phyloP scores from a whole-genome alignment of 805 yeast species.

The Ogataea naganishii region DNA sequence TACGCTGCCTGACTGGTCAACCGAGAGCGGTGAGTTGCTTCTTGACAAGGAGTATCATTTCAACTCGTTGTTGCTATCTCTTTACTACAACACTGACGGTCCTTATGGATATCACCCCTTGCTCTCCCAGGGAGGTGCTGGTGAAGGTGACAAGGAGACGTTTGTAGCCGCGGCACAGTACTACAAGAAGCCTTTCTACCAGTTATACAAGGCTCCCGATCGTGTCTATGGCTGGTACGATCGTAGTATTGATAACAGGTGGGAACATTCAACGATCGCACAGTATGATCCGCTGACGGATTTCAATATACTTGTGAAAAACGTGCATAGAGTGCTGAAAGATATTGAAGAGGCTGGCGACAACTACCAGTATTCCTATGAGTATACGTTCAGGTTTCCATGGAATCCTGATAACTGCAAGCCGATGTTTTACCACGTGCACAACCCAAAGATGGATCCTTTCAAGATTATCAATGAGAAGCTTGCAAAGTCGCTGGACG shows the following conservation, averaged over 20 bases:
- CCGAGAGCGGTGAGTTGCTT: conserved; percentile 61
- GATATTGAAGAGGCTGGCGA: conserved; percentile 3
- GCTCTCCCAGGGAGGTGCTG: conserved; percentile 51
- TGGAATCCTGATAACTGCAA: conserved; percentile 10
- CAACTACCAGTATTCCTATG: conserved; percentile 7
- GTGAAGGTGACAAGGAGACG: conserved; percentile 76
- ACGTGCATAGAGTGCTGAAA: conserved; percentile 3
- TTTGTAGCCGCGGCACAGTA: conserved; percentile 55
- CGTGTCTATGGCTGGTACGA: conserved; percentile 14
- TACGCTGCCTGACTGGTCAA: conserved; percentile 54
- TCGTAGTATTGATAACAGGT: conserved; percentile 8
- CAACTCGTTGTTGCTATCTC: conserved; percentile 44
- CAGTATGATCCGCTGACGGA: conserved; percentile 22
- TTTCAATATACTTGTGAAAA: conserved; percentile 12
- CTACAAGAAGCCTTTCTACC: conserved; percentile 37
- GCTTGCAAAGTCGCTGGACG: conserved; percentile 9
- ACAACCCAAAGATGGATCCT: conserved; percentile 43
- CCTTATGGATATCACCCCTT: conserved; percentile 50
- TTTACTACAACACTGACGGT: conserved; percentile 61
- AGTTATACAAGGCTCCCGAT: conserved; percentile 27
- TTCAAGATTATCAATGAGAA: conserved; percentile 22
- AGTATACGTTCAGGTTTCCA: conserved; percentile 9
- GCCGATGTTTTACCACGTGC: conserved; percentile 32
- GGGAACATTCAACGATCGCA: conserved; percentile 20
- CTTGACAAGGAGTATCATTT: conserved; percentile 51